Percentiles rank a stretch among this genome's conserved stretches.
Conservation (phyloP, 371 early-diverging fungal species). For the Nosema muscidifuracis region DNA sequence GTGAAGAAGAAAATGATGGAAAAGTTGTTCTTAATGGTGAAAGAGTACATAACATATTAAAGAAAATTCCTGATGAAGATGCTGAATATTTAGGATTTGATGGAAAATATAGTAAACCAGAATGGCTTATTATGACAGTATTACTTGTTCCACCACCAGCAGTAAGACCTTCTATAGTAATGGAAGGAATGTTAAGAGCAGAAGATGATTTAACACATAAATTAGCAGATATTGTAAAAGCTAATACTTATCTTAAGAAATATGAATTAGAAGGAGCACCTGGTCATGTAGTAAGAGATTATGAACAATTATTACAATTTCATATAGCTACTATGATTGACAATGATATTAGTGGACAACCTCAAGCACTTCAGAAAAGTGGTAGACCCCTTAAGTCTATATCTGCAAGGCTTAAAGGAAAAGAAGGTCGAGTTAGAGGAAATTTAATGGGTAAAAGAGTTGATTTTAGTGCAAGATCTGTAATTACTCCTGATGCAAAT, state of each 20-base stretch:
- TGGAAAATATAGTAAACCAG: slow-evolving; percentile 83
- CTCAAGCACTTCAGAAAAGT: slow-evolving; percentile 82
- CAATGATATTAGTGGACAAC: slow-evolving; percentile 93
- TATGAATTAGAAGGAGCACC: slow-evolving; percentile 91
- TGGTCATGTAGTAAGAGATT: slow-evolving; percentile 82
- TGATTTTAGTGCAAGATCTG: slow-evolving; percentile 96
- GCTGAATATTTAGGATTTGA: slow-evolving; percentile 78
- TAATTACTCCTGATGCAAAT: slow-evolving; percentile 98
- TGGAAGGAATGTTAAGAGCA: slow-evolving; percentile 77
- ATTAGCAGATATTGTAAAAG: slow-evolving; percentile 86
- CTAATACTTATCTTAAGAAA: slow-evolving; percentile 77
- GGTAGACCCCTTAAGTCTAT: slow-evolving; percentile 94
- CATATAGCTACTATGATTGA: slow-evolving; percentile 97
- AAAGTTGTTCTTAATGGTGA: slow-evolving; percentile 68
- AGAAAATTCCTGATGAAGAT: slow-evolving; percentile 81
- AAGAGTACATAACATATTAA: slow-evolving; percentile 76
- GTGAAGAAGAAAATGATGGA: slow-evolving; percentile 60
- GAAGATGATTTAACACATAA: slow-evolving; percentile 97
- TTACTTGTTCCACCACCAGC: slow-evolving; percentile 93
- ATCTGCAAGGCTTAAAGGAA: slow-evolving; percentile 92
- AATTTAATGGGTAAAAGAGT: slow-evolving; percentile 99
- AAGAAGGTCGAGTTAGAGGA: slow-evolving; percentile 96
- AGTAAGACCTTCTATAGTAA: slow-evolving; percentile 91
- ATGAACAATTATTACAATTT: slow-evolving; percentile 85
- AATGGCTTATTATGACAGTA: slow-evolving; percentile 90